Evolutionary conservation across 2,329 filamentous ascomycete species (phyloP).

Genomic region (Nemania diffusa): DNA sequence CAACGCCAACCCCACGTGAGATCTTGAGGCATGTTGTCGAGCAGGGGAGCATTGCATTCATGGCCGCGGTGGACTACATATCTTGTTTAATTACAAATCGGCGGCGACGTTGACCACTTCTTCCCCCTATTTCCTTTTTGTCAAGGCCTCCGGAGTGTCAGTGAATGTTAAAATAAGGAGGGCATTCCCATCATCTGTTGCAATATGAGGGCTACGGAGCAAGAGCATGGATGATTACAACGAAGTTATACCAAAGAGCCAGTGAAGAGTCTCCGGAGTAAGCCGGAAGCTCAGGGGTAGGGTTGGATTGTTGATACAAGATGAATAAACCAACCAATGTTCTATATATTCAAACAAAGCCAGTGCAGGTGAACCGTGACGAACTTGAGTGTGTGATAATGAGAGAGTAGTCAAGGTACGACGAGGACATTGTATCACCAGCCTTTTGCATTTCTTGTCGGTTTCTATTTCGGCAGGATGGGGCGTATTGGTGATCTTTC

Average conservation of each 20-base stretch:
- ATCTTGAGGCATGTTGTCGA: slow-evolving; percentile 41
- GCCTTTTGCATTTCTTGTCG: not conserved
- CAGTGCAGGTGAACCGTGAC: not conserved
- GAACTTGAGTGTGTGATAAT: slow-evolving; percentile 2
- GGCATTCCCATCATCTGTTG: slow-evolving; percentile 33
- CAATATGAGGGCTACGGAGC: slow-evolving; percentile 34
- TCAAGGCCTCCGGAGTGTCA: slow-evolving; percentile 43
- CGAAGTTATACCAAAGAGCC: slow-evolving; percentile 41
- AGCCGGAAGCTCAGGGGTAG: slow-evolving; percentile 27
- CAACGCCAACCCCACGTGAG: slow-evolving; percentile 40
- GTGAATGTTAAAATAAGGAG: slow-evolving; percentile 41
- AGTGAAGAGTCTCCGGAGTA: slow-evolving; percentile 29
- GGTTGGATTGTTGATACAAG: slow-evolving; percentile 42
- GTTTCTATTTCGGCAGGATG: too few species aligned
- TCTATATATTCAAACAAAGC: slow-evolving; percentile 32
- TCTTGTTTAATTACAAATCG: slow-evolving; percentile 64
- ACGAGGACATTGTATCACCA: not conserved
- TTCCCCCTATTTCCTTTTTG: slow-evolving; percentile 45
- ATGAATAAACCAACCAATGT: slow-evolving; percentile 41
- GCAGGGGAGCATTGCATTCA: slow-evolving; percentile 46
- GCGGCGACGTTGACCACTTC: slow-evolving; percentile 47
- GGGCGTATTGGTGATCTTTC: too few species aligned
- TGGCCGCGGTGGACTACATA: slow-evolving; percentile 58
- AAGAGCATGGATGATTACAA: slow-evolving; percentile 40
- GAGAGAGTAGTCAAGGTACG: not conserved